Evolutionary conservation across 768 basidiomycete species (phyloP), one percentile per base, ranked within the genome.

Genomic region (Podaxis sp.): DNA sequence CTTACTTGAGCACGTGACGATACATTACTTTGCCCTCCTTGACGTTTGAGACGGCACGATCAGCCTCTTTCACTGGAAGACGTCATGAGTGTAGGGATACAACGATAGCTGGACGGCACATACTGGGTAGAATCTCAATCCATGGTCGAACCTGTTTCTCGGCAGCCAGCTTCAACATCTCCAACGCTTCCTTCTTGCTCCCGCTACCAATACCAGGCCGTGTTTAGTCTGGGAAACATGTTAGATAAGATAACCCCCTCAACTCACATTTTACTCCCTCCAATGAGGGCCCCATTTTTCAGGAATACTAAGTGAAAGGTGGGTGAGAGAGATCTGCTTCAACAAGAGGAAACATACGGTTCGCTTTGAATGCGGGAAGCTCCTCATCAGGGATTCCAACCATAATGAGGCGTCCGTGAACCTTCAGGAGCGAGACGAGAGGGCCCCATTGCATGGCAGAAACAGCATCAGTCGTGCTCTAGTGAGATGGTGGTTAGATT

Each of bases 131-230:
- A 36, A 81, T 71, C 57, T 77, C 73, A 57, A 75, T 76, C 77
- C 79, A 84, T 11, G 80, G 78, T 67, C 79, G 77, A 65, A 88
- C 73, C 1, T 75, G 73, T 71, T 87, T 82, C 64, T 82, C 75
- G 5, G 79, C 80, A 1, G 84, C 85, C 33, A 89, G 78, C 55
- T 83, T 71, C 40, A 88, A 77, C 87, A 88, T 89, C 60, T 80
- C 78, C 17, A 78, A 58, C n/a, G 77, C 80, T 67, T 88, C 86
- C 58, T 79, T 75, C 74, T 85, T 86, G 71, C 76, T 82, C 41
- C 86, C 88, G 51, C 87, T 81, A 50, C 67, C 75, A 43, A 70
- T 71, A 27, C 71, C 72, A 27, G 73, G 62, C 12, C 70, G 4
- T 13, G 65, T 22, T 33, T 64, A 66, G 1, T 63, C 19, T 2